phyloP scores from a whole-genome alignment of 2,329 filamentous ascomycete genomes.

The Coniosporium tulheliwenetii region DNA sequence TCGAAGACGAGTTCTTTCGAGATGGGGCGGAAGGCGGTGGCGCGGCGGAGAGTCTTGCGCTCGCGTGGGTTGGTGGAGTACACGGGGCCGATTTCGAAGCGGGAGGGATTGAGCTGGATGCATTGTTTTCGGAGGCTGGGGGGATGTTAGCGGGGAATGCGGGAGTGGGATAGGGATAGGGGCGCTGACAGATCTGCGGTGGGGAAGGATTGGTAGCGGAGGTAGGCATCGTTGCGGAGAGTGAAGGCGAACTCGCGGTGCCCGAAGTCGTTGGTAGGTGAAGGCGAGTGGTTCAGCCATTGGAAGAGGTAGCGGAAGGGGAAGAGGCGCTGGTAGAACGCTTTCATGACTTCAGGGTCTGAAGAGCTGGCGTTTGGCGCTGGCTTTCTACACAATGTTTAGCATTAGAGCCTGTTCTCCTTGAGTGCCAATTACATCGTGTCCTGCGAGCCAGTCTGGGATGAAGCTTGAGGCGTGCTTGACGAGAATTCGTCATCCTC shows the following conservation, averaged over 20 bases:
- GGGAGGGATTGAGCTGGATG: slow-evolving; percentile 69
- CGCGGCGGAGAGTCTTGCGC: slow-evolving; percentile 71
- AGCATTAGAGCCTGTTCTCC: slow-evolving; percentile 4
- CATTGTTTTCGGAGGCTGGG: slow-evolving; percentile 76
- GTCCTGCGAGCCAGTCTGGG: slow-evolving; percentile 24
- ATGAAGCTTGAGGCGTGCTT: slow-evolving; percentile 30
- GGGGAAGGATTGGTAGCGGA: slow-evolving; percentile 74
- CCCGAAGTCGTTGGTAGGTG: slow-evolving; percentile 72
- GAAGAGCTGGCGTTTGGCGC: slow-evolving; percentile 32
- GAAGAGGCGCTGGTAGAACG: slow-evolving; percentile 91
- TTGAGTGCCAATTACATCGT: slow-evolving; percentile 18
- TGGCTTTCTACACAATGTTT: slow-evolving; percentile 15
- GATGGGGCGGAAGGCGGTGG: slow-evolving; percentile 68
- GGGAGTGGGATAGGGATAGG: not conserved
- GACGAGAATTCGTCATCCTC: slow-evolving; percentile 43
- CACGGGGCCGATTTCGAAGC: slow-evolving; percentile 97
- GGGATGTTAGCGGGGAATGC: not conserved
- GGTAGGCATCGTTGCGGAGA: slow-evolving; percentile 78
- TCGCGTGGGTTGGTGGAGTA: slow-evolving; percentile 91
- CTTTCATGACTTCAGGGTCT: slow-evolving; percentile 74
- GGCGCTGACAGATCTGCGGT: slow-evolving; percentile 43
- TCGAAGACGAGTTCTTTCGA: slow-evolving; percentile 96
- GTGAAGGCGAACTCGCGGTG: slow-evolving; percentile 96
- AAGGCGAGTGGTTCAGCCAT: slow-evolving; percentile 90
- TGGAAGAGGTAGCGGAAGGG: slow-evolving; percentile 91